Evolutionary conservation across 306 rosid genomes (phyloP), one percentile per base, ranked within the genome.

Genomic region (Cyamopsis tetragonoloba): DNA sequence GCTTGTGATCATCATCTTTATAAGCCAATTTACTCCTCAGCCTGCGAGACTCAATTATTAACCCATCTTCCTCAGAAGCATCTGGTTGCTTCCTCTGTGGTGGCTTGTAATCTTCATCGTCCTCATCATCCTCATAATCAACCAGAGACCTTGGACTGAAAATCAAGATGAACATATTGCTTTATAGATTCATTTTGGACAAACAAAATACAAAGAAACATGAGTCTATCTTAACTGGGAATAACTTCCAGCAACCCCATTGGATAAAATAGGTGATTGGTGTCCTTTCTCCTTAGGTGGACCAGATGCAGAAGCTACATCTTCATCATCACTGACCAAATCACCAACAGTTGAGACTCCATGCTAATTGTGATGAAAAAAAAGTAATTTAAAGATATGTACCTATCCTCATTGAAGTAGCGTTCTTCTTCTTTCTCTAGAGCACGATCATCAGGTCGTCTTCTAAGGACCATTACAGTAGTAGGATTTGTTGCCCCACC

Each of bases 51-150:
- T 88, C 96, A 84, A 86, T 62, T 58, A 87, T 72, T 71, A 82
- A 96, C 34, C 87, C 98, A 73, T 89, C 96, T 47, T 92, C 95
- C 26, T 84, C 96, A 1, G 81, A 66, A 9, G 86, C 47, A 23
- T 81, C 89, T 14, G 77, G 75, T 66, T 87, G 88, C 84, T 89
- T 92, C 83, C 75, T 87, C 42, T 87, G 89, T 0, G 96, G 98
- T 70, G 98, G 98, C 30, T 63, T 84, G 79, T 89, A 92, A 80
- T 89, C 96, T 66, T 87, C 92, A 58, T 92, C 96, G 4, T 92
- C 98, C 77, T 91, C 98, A 32, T 92, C 98, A 50, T 92, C 98
- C 20, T 85, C 98, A 60, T 92, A 92, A 59, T 92, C 98, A 42
- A 92, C 98, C 71, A 92, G 84, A 69, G 95, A 71, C 49, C 84